Evolutionary conservation across 2,329 filamentous ascomycete genomes (phyloP).

Genomic region (Scedosporium boydii): DNA sequence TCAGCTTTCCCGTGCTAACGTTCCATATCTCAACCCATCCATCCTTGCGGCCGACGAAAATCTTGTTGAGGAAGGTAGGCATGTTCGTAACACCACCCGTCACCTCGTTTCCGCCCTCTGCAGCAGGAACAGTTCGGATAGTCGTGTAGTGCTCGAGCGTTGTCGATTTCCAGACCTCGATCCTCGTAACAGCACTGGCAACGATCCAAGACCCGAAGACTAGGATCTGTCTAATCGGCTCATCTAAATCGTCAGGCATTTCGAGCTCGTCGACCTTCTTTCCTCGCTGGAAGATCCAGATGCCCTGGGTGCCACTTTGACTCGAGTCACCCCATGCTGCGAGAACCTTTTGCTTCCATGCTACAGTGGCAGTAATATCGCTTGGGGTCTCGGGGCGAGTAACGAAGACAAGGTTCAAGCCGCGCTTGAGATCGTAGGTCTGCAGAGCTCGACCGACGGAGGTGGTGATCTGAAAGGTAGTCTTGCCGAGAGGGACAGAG

Average conservation of each 20-base stretch:
- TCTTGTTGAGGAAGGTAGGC: slow-evolving; percentile 93
- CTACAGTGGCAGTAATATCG: slow-evolving; percentile 74
- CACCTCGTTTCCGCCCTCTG: slow-evolving; percentile 55
- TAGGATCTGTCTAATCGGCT: slow-evolving; percentile 68
- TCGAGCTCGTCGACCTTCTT: slow-evolving; percentile 72
- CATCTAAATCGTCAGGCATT: slow-evolving; percentile 51
- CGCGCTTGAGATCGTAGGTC: slow-evolving; percentile 87
- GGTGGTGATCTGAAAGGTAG: slow-evolving; percentile 94
- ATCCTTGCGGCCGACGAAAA: slow-evolving; percentile 79
- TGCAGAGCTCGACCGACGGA: slow-evolving; percentile 84
- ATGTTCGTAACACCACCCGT: slow-evolving; percentile 75
- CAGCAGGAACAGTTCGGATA: slow-evolving; percentile 49
- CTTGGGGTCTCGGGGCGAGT: slow-evolving; percentile 82
- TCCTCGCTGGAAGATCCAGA: slow-evolving; percentile 90
- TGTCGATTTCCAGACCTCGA: slow-evolving; percentile 82
- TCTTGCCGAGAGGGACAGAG: slow-evolving; percentile 79
- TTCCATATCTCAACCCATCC: slow-evolving; percentile 97
- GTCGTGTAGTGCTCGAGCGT: slow-evolving; percentile 88
- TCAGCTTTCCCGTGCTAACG: slow-evolving; percentile 78
- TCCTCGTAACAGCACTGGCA: slow-evolving; percentile 61
- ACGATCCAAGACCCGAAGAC: slow-evolving; percentile 90
- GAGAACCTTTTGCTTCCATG: slow-evolving; percentile 80
- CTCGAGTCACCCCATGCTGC: slow-evolving; percentile 74
- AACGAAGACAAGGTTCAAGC: slow-evolving; percentile 87
- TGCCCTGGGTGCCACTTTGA: slow-evolving; percentile 47